These are phyloP conservation scores for Ceratobasidium sp. DNA, from an alignment of 1,284 basidiomycete species.

Conservation along the genomic window DNA sequence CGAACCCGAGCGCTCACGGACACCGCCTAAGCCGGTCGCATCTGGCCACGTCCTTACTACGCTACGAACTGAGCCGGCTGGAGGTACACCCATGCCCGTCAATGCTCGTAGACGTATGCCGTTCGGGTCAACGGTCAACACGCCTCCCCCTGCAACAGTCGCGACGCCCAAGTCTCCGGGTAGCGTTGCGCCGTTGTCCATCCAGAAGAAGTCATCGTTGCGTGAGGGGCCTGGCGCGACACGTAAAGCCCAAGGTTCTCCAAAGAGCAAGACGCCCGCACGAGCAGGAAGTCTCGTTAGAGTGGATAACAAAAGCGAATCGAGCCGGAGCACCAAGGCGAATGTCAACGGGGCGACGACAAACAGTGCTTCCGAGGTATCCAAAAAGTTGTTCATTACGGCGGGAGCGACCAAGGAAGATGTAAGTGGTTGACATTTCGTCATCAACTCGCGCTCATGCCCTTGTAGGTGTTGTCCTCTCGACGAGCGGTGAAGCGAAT, in stretches of 20 bases:
- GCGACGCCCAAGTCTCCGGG: constrained; percentile 46
- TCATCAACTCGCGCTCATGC: not conserved
- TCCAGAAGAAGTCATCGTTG: constrained; percentile 79
- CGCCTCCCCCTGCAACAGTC: not conserved
- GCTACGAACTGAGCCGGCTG: constrained; percentile 29
- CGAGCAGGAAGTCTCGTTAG: constrained; percentile 39
- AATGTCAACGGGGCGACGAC: not conserved
- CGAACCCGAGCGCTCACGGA: constrained; percentile 19
- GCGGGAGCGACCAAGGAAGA: constrained; percentile 72
- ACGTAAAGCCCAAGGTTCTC: constrained; percentile 43
- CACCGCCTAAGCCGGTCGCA: not conserved
- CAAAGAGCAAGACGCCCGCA: constrained; percentile 33
- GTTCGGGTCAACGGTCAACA: constrained; percentile 33
- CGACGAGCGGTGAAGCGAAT: constrained; percentile 75
- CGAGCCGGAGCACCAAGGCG: not conserved
- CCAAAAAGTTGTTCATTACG: constrained; percentile 23
- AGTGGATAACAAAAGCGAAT: not conserved
- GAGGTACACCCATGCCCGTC: constrained; percentile 40
- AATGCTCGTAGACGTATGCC: constrained; percentile 28
- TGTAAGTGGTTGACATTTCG: constrained; percentile 61
- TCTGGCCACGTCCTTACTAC: not conserved
- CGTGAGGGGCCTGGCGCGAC: constrained; percentile 31
- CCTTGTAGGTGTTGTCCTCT: constrained; percentile 69
- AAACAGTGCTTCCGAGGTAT: constrained; percentile 8
- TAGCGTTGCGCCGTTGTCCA: constrained; percentile 74